Evolutionary conservation across 148 eudicot species (phyloP).

Genomic region (Cornus suecica): DNA sequence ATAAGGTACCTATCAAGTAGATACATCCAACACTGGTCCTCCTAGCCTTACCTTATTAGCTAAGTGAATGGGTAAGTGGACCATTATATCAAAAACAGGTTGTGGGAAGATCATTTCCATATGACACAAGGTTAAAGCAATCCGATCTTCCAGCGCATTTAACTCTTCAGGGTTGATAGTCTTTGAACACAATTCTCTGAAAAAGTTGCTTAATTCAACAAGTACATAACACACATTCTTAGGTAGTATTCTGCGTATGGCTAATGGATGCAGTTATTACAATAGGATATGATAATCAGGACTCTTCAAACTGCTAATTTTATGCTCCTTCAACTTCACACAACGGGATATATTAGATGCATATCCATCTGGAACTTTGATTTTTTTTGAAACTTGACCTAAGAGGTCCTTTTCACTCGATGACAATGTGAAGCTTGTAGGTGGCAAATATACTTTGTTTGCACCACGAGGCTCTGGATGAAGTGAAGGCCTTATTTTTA

Average conservation of each 20-base stretch:
- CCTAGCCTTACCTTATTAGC: constrained; percentile 7
- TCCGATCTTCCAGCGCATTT: constrained; percentile 3
- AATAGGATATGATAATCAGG: constrained; percentile 23
- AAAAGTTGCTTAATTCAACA: constrained; percentile 13
- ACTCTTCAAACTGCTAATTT: constrained; percentile 10
- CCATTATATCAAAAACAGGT: constrained; percentile 19
- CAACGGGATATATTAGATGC: not conserved
- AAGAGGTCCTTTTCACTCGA: no score
- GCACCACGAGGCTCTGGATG: no score
- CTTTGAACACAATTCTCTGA: constrained; percentile 5
- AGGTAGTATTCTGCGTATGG: constrained; percentile 10
- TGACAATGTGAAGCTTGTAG: no score
- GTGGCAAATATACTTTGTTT: no score
- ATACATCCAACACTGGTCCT: constrained; percentile 19
- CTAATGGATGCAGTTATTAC: constrained; percentile 9
- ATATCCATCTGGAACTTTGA: constrained; percentile 19
- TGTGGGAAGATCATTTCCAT: constrained; percentile 22
- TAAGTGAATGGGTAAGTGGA: constrained; percentile 15
- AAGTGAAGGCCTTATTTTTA: no score
- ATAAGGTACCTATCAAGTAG: constrained; percentile 16
- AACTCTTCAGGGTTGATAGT: not conserved
- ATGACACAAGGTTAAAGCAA: constrained; percentile 11
- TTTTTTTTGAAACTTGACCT: not conserved
- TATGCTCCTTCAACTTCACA: not conserved
- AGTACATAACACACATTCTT: constrained; percentile 15